Conservation (phyloP, 179 eudicot genomes). For the Spergularia azorica region DNA sequence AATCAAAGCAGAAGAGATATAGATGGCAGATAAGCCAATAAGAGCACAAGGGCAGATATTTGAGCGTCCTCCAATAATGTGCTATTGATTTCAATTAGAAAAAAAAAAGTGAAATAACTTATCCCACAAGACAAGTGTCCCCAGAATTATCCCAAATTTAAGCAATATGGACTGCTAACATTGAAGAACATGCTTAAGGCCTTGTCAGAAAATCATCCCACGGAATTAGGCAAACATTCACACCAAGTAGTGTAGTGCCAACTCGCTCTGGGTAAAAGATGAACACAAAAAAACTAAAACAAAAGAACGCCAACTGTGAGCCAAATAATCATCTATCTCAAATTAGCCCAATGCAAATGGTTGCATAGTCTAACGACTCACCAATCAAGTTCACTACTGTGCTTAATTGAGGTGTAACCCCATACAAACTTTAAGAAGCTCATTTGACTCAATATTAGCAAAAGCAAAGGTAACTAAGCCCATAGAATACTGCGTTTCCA, state of each 20-base stretch:
- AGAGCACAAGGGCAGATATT: neutral
- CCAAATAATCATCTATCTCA: neutral
- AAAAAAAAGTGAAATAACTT: too few species aligned
- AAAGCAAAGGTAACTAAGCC: too few species aligned
- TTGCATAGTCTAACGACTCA: neutral
- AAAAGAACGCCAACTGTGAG: neutral
- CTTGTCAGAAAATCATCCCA: too few species aligned
- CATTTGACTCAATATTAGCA: neutral
- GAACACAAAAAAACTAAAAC: neutral
- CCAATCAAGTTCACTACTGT: neutral
- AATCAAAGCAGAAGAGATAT: constrained; percentile 1
- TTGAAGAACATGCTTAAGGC: neutral
- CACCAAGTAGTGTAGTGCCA: neutral
- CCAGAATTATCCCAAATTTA: neutral
- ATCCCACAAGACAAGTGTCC: neutral
- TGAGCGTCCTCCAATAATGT: neutral
- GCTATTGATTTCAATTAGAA: too few species aligned
- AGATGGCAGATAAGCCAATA: neutral
- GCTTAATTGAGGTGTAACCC: too few species aligned
- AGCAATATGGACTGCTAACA: neutral
- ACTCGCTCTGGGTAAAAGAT: neutral
- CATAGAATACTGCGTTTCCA: too few species aligned
- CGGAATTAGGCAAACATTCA: neutral
- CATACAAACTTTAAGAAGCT: too few species aligned
- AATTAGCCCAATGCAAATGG: neutral